Evolutionary conservation across 2,329 filamentous ascomycete species (phyloP).

Genomic region (Fusarium scirpi): DNA sequence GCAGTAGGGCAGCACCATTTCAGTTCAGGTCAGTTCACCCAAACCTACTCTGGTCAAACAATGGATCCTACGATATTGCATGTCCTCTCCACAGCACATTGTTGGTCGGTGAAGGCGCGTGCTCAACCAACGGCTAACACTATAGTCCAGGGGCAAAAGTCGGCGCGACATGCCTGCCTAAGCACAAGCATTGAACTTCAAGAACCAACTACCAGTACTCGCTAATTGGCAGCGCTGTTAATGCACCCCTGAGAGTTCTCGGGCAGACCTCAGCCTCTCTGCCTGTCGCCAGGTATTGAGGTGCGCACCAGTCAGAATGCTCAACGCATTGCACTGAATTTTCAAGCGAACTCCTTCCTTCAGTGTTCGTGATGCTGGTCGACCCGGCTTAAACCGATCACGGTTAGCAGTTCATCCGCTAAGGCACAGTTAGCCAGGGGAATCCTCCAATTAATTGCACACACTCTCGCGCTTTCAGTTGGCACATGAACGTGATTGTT

Average conservation of each 20-base stretch:
- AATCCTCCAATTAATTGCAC: slow-evolving; percentile 8
- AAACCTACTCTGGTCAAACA: neutral
- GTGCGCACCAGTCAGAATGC: slow-evolving; percentile 21
- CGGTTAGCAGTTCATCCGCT: slow-evolving; percentile 32
- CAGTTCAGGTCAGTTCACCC: neutral
- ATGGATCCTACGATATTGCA: slow-evolving; percentile 5
- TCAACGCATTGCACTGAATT: slow-evolving; percentile 3
- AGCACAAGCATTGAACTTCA: slow-evolving; percentile 19
- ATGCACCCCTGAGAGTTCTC: slow-evolving; percentile 20
- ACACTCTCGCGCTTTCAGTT: slow-evolving; percentile 10
- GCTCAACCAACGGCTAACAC: slow-evolving; percentile 32
- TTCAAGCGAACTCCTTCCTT: slow-evolving; percentile 12
- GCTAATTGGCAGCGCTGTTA: slow-evolving; percentile 32
- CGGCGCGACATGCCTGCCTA: slow-evolving; percentile 5
- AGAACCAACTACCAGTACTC: slow-evolving; percentile 8
- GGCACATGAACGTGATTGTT: slow-evolving; percentile 18
- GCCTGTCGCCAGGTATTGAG: neutral
- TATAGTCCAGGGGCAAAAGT: slow-evolving; percentile 26
- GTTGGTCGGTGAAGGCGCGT: slow-evolving; percentile 40
- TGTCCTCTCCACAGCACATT: slow-evolving; percentile 5
- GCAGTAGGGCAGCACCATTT: slow-evolving; percentile 3
- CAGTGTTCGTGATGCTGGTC: slow-evolving; percentile 5
- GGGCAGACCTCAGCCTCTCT: neutral
- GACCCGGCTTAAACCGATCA: slow-evolving; percentile 29
- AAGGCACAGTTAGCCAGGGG: slow-evolving; percentile 25